Conservation (phyloP, 352 stramenopile genomes). For the Bremia lactucae region DNA sequence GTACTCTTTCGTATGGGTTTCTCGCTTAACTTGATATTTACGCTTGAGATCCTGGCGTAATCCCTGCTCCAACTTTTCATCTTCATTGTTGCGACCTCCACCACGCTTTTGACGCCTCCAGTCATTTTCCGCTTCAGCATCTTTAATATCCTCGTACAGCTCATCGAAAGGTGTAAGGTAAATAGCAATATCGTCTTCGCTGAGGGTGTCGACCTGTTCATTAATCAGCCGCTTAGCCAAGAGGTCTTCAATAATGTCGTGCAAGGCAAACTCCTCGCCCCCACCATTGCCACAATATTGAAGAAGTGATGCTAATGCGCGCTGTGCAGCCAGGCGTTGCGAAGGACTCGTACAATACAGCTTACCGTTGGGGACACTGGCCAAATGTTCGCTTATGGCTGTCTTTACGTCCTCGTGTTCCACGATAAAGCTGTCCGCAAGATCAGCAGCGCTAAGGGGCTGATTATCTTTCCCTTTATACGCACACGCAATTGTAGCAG, state of each 20-base stretch:
- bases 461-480: constrained; percentile 33
- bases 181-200: constrained; percentile 44
- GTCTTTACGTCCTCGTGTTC: constrained; percentile 50
- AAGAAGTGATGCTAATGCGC: constrained; percentile 57
- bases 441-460: constrained; percentile 40
- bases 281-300: constrained; percentile 75
- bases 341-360: constrained; percentile 40
- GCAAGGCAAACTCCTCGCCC: constrained; percentile 58
- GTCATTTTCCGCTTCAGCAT: constrained; percentile 16
- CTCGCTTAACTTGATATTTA: constrained; percentile 44
- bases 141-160: constrained; percentile 60
- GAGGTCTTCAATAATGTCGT: constrained; percentile 54
- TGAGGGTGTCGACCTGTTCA: constrained; percentile 40
- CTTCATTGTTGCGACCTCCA: constrained; percentile 51
- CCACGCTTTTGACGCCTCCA: constrained; percentile 25
- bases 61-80: constrained; percentile 81
- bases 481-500: constrained; percentile 8
- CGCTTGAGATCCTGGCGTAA: constrained; percentile 68
- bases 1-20: constrained; percentile 34
- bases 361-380: constrained; percentile 29
- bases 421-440: constrained; percentile 72
- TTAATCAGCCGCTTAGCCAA: constrained; percentile 43
- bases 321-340: constrained; percentile 54
- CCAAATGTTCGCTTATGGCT: constrained; percentile 35
- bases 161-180: constrained; percentile 59